Evolutionary conservation across 2,329 filamentous ascomycete genomes (phyloP).

Genomic region (Monilinia fructicola): DNA sequence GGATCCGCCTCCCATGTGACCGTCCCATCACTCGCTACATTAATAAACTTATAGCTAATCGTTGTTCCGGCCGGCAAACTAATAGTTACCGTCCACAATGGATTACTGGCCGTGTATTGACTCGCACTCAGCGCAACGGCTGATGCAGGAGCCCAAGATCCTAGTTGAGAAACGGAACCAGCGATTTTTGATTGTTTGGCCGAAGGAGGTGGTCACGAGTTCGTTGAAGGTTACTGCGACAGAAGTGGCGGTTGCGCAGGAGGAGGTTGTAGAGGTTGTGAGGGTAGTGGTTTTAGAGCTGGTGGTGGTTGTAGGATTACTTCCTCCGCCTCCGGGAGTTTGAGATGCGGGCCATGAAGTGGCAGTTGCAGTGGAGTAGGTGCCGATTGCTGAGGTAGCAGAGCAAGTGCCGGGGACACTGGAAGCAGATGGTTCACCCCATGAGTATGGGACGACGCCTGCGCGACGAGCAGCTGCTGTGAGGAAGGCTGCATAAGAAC

Average conservation of each 20-base stretch:
- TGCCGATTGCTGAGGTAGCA: slow-evolving; percentile 48
- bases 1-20: slow-evolving; percentile 64
- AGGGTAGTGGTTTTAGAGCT: slow-evolving; percentile 24
- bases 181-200: slow-evolving; percentile 65
- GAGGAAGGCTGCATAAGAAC: slow-evolving; percentile 72
- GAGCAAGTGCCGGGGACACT: slow-evolving; percentile 52
- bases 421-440: slow-evolving; percentile 50
- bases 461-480: slow-evolving; percentile 59
- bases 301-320: slow-evolving; percentile 24
- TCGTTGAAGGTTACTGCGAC: slow-evolving; percentile 65
- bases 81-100: slow-evolving; percentile 60
- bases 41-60: slow-evolving; percentile 69
- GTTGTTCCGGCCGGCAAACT: slow-evolving; percentile 54
- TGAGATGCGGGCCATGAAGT: slow-evolving; percentile 49
- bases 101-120: slow-evolving; percentile 58
- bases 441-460: slow-evolving; percentile 55
- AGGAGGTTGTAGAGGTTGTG: slow-evolving; percentile 39
- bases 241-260: slow-evolving; percentile 45
- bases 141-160: slow-evolving; percentile 57
- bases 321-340: slow-evolving; percentile 32
- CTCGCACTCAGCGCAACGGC: slow-evolving; percentile 58
- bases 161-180: slow-evolving; percentile 59
- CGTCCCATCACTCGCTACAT: slow-evolving; percentile 53
- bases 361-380: slow-evolving; percentile 49
- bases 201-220: slow-evolving; percentile 55